Evolutionary conservation across 306 rosid genomes (phyloP).

Genomic region (Rosa multiflora): DNA sequence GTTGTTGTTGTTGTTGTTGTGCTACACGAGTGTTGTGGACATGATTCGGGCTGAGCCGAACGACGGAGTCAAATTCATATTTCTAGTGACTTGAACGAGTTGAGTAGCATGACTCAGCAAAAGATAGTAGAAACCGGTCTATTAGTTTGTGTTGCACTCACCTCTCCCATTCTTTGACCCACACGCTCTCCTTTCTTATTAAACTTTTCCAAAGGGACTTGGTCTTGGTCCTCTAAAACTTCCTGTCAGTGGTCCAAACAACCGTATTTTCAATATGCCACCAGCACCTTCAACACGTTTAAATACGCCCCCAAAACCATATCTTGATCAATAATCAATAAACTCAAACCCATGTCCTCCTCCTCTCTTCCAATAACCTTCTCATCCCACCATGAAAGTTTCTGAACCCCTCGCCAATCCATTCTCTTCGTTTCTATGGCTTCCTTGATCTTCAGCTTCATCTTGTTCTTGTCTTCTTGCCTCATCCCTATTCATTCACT

Average conservation of each 20-base stretch:
- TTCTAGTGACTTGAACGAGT: not conserved
- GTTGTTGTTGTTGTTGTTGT: too few relatives aligned
- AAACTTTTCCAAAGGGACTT: slow-evolving; percentile 26
- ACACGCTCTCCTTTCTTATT: not conserved
- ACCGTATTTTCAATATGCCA: slow-evolving; percentile 28
- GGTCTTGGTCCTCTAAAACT: slow-evolving; percentile 43
- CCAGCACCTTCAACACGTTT: not conserved
- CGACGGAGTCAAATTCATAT: not conserved
- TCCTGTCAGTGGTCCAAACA: not conserved
- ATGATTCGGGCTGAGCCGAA: not conserved
- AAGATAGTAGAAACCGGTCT: not conserved
- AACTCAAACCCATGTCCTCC: not conserved
- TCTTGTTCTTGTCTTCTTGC: slow-evolving; percentile 21
- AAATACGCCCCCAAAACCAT: not conserved
- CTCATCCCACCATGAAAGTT: slow-evolving; percentile 43
- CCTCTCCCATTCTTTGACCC: not conserved
- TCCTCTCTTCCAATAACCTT: not conserved
- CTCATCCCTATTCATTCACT: slow-evolving; percentile 37
- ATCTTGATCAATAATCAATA: not conserved
- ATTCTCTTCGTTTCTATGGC: slow-evolving; percentile 44
- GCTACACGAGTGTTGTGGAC: not conserved
- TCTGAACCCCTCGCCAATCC: slow-evolving; percentile 5
- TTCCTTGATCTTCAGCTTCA: slow-evolving; percentile 11
- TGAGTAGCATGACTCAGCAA: not conserved
- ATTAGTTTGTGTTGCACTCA: not conserved